Evolutionary conservation across 1,139 yeast species (phyloP), one percentile per base, ranked within the genome.

Genomic region (Blastobotrys proliferans): DNA sequence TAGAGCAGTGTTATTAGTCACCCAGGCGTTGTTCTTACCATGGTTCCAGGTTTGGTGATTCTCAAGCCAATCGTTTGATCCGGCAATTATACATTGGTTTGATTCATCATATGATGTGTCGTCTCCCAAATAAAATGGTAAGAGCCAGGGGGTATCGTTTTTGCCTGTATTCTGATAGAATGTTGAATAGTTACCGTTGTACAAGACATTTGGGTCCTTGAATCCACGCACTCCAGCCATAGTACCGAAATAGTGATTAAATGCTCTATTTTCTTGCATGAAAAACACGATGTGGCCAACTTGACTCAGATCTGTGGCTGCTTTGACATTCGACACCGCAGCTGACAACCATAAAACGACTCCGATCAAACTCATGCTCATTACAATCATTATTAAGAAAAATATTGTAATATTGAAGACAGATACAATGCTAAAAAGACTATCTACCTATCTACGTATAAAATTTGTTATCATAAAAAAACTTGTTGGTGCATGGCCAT

Each of bases 241-340:
- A 5, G 60, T 50, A 6, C 60, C 61, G 34, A 51, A 54, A 46
- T 56, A 57, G 38, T 54, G 58, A 45, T 57, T 57, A 35, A 56
- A 57, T 20, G 61, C 58, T 30, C 61, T 49, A 45, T 56, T 56
- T 40, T 57, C 61, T 32, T 57, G 61, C 61, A 57, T 57, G 43
- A 54, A 52, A 32, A 49, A 39, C 27, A 57, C 57, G 14, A 56
- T 47, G 42, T 57, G 60, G 41, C 52, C 45, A 35, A 56, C 50
- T 31, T 44, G 44, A 2, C 74, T 64, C 53, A 84, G 67, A 58
- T 83, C 83, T 63, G 83, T 84, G 3, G 94, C 94, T 6, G 31
- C 11, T 14, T 8, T 2, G 16, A n/a, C n/a, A n/a, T n/a, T n/a
- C n/a, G n/a, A n/a, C n/a, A n/a, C n/a, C n/a, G n/a, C n/a, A n/a